Evolutionary conservation across 192 early-diverging fungal genomes (phyloP), one percentile per base, ranked within the genome.

Genomic region (Backusella tuberculispora): DNA sequence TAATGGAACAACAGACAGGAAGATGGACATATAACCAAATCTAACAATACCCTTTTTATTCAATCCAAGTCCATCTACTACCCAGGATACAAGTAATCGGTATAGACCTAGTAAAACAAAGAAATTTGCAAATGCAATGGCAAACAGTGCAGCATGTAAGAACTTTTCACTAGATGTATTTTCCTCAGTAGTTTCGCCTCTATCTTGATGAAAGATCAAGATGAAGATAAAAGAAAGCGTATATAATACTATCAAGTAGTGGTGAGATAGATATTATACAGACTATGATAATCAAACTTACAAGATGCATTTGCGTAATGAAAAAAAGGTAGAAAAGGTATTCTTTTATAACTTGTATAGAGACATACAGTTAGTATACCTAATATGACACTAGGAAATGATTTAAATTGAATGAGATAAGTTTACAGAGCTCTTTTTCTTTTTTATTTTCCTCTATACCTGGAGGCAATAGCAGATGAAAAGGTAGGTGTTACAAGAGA

Each of bases 41-140:
- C 21, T 60, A 24, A 60, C 53, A 60, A 60, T 60, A 60, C 53
- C 21, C 5, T 60, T 19, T 24, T 60, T 60, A 26, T 60, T 60
- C 26, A 60, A 60, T 26, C 53, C 53, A 60, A 60, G 53, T 13
- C 53, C 53, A 12, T 60, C 53, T 24, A n/a, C 53, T 60, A 60
- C 53, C 53, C 53, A 60, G 53, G 53, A 60, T 12, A 60, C 53
- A 60, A 60, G 21, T 26, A 24, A 60, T 60, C 53, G 53, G 10
- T 60, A 60, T 10, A 60, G 21, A 60, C 53, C 53, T 8, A 60
- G 53, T 24, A 60, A 26, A 60, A 60, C 53, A 60, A 60, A 60
- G 53, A 60, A 60, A 12, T 60, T 19, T 60, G 53, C 53, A 60
- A 60, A 8, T 24, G 19, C 21, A 12, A 60, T 60, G 26, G 26